Evolutionary conservation across 768 basidiomycete genomes (phyloP).

Genomic region (Rickenella mellea): DNA sequence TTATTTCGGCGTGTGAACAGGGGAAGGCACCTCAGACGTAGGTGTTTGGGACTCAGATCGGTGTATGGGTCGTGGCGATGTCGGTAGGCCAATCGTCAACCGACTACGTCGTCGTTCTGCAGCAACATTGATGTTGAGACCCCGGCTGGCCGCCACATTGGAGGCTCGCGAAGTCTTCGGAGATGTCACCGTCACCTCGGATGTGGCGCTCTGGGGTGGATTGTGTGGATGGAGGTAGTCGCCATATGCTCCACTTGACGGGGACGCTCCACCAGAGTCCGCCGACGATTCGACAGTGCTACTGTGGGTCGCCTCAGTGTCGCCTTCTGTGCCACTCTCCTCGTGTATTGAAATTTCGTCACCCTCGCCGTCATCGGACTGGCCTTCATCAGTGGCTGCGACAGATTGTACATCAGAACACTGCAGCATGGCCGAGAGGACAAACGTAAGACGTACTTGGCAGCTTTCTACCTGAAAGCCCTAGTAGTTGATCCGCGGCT

Average conservation of each 20-base stretch:
- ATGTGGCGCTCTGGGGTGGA: slow-evolving; percentile 8
- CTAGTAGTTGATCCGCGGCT: slow-evolving; percentile 76
- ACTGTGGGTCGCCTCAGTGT: slow-evolving; percentile 18
- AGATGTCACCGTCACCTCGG: slow-evolving; percentile 23
- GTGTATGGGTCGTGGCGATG: slow-evolving; percentile 23
- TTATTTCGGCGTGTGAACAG: slow-evolving; percentile 5
- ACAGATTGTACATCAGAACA: slow-evolving; percentile 16
- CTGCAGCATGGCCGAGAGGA: slow-evolving; percentile 6
- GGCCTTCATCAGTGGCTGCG: slow-evolving; percentile 42
- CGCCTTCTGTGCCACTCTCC: slow-evolving; percentile 63
- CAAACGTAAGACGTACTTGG: slow-evolving; percentile 36
- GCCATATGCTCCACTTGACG: too few species aligned
- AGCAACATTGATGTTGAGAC: slow-evolving; percentile 54
- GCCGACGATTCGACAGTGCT: slow-evolving; percentile 40
- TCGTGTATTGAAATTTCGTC: slow-evolving; percentile 62
- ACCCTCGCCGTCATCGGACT: slow-evolving; percentile 52
- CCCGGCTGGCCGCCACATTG: slow-evolving; percentile 53
- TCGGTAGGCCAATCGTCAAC: slow-evolving; percentile 48
- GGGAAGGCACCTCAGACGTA: not conserved
- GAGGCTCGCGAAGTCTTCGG: slow-evolving; percentile 42
- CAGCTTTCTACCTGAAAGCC: slow-evolving; percentile 61
- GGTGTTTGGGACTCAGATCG: slow-evolving; percentile 3
- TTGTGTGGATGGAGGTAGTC: slow-evolving; percentile 27
- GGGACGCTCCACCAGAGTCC: slow-evolving; percentile 1
- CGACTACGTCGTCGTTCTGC: slow-evolving; percentile 44